Evolutionary conservation across 148 eudicot genomes (phyloP).

Genomic region (Rhododendron mucronatum): DNA sequence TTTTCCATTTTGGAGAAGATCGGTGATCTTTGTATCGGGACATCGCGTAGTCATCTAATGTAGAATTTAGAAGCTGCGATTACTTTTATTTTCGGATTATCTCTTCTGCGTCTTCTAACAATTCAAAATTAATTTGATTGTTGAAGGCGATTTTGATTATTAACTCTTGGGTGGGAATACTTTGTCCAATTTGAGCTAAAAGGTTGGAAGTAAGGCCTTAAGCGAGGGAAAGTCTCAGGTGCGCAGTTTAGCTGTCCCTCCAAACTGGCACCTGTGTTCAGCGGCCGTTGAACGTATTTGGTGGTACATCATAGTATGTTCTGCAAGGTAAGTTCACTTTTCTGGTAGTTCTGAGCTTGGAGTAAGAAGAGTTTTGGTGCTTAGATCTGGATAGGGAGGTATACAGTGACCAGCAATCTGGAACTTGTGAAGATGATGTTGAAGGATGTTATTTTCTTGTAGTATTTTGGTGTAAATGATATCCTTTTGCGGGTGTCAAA

Average conservation of each 20-base stretch:
- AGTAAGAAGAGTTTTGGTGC: not conserved
- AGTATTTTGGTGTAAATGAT: not conserved
- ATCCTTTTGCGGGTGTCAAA: not conserved
- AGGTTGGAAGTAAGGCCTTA: slow-evolving; percentile 29
- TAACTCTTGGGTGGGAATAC: slow-evolving; percentile 25
- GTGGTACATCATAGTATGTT: slow-evolving; percentile 27
- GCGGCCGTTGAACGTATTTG: slow-evolving; percentile 18
- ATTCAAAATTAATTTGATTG: slow-evolving; percentile 27
- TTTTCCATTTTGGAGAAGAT: not conserved
- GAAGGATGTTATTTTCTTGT: not conserved
- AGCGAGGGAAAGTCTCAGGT: slow-evolving; percentile 24
- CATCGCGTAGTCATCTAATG: not conserved
- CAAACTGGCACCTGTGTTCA: slow-evolving; percentile 22
- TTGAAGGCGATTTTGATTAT: slow-evolving; percentile 26
- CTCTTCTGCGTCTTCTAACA: slow-evolving; percentile 15
- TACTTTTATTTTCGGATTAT: not conserved
- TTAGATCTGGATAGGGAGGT: not conserved
- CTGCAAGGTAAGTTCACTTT: slow-evolving; percentile 30
- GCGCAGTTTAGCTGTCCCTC: slow-evolving; percentile 9
- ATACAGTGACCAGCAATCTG: not conserved
- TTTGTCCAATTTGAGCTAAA: slow-evolving; percentile 25
- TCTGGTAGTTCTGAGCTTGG: not conserved
- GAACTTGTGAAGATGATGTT: not conserved
- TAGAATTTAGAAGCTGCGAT: slow-evolving; percentile 5
- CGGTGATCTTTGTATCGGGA: not conserved